These are phyloP conservation scores for Diplocarpon rosae DNA, from an alignment of 2,329 filamentous ascomycete genomes.

Conservation along the genomic window DNA sequence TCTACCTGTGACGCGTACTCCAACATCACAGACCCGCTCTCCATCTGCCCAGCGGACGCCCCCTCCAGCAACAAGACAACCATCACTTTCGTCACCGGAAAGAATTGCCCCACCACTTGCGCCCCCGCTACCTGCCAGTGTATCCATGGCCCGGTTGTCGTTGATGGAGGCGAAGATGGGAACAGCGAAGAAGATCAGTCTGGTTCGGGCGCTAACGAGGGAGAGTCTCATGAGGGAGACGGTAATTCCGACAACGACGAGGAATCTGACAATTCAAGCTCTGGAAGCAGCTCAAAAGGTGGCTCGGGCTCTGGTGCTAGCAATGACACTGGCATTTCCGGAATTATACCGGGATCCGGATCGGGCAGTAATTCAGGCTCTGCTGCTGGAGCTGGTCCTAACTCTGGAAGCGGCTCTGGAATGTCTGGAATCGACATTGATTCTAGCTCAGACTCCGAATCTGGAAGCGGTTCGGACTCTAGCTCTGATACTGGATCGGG, in stretches of 20 bases:
- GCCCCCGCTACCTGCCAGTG: not conserved
- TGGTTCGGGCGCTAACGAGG: constrained; percentile 1
- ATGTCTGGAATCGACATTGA: too few relatives aligned
- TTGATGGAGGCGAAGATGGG: not conserved
- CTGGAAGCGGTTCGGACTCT: not conserved
- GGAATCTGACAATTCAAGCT: constrained; percentile 1
- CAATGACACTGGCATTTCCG: too few relatives aligned
- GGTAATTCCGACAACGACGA: not conserved
- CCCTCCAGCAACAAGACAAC: not conserved
- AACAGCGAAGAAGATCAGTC: not conserved
- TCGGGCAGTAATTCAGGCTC: too few relatives aligned
- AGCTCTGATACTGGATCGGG: not conserved
- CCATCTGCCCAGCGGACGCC: not conserved
- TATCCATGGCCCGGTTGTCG: too few relatives aligned
- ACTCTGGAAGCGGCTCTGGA: too few relatives aligned
- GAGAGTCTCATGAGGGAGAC: not conserved
- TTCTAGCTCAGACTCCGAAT: not conserved
- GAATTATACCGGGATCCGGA: too few relatives aligned
- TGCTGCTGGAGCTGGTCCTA: too few relatives aligned
- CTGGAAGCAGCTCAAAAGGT: not conserved
- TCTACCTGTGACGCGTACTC: constrained; percentile 31
- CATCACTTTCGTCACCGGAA: not conserved
- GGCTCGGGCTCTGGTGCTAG: too few relatives aligned
- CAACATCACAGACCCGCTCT: constrained; percentile 8
- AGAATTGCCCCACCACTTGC: not conserved